Conservation (phyloP, 768 basidiomycete species). For the Leccinum subgranulosum region DNA sequence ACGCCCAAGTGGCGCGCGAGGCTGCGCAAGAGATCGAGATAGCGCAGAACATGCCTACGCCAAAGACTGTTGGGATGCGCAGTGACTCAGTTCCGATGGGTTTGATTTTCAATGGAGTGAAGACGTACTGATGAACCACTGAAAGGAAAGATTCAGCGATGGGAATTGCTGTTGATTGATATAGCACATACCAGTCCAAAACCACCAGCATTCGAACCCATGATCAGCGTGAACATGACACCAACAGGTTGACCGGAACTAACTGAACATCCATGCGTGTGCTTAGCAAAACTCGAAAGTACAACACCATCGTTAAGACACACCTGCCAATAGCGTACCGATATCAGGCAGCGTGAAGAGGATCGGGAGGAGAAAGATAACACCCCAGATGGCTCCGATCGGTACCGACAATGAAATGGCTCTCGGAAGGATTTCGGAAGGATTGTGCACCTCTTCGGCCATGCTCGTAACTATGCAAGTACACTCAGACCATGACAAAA, state of each 20-base stretch:
- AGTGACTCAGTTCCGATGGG: not conserved
- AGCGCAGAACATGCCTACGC: constrained; percentile 56
- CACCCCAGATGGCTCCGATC: constrained; percentile 47
- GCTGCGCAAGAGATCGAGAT: constrained; percentile 66
- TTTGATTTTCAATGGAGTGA: not conserved
- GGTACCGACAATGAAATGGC: constrained; percentile 56
- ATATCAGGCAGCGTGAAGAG: constrained; percentile 64
- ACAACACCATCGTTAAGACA: constrained; percentile 1
- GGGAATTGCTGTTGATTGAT: constrained; percentile 1
- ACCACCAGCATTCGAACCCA: constrained; percentile 59
- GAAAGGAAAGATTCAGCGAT: not conserved
- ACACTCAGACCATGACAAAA: not conserved
- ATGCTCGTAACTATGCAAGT: constrained; percentile 50
- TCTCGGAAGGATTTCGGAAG: constrained; percentile 49
- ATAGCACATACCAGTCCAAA: constrained; percentile 50
- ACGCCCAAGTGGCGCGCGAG: constrained; percentile 69
- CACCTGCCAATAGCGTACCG: constrained; percentile 48
- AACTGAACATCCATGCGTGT: constrained; percentile 31
- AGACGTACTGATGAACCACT: constrained; percentile 44
- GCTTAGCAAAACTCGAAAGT: constrained; percentile 2
- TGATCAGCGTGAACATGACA: constrained; percentile 57
- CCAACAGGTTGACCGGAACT: constrained; percentile 63
- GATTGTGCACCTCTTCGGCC: constrained; percentile 66
- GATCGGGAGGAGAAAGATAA: constrained; percentile 59
- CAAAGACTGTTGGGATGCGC: constrained; percentile 40